Evolutionary conservation across 768 basidiomycete species (phyloP).

Genomic region (Flagelloscypha sp.): DNA sequence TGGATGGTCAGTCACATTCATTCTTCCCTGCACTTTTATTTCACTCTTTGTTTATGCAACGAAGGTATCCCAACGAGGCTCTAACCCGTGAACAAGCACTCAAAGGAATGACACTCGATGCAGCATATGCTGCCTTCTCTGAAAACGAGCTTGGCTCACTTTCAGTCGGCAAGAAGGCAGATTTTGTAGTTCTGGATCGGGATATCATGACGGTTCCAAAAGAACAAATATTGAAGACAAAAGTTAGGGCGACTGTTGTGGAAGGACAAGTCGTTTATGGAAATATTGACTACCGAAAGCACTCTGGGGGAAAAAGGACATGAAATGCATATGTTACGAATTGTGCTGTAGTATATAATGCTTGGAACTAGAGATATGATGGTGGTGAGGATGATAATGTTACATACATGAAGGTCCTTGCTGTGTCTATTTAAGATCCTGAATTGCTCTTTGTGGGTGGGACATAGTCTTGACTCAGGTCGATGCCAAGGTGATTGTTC

Average conservation of each 20-base stretch:
- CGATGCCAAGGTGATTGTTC: slow-evolving; percentile 85
- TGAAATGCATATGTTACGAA: too few species aligned
- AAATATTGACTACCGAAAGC: too few species aligned
- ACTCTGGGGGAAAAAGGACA: too few species aligned
- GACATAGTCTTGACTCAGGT: slow-evolving; percentile 67
- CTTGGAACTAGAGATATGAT: too few species aligned
- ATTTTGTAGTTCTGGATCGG: slow-evolving; percentile 76
- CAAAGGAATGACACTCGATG: slow-evolving; percentile 84
- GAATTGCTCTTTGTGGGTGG: background rate
- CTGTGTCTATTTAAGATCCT: background rate
- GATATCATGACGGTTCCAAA: slow-evolving; percentile 66
- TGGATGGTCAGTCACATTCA: slow-evolving; percentile 64
- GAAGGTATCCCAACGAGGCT: slow-evolving; percentile 71
- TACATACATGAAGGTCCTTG: too few species aligned
- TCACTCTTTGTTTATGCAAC: background rate
- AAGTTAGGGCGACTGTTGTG: slow-evolving; percentile 64
- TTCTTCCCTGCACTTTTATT: background rate
- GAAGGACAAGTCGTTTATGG: slow-evolving; percentile 69
- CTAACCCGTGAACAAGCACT: slow-evolving; percentile 77
- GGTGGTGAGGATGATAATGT: too few species aligned
- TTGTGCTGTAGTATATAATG: too few species aligned
- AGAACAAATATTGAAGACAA: slow-evolving; percentile 55
- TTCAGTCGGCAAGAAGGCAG: slow-evolving; percentile 70
- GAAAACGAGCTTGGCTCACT: slow-evolving; percentile 70
- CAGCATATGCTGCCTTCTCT: slow-evolving; percentile 81